Evolutionary conservation across 2,329 filamentous ascomycete genomes (phyloP), one percentile per base, ranked within the genome.

Genomic region (Colletotrichum navitas): DNA sequence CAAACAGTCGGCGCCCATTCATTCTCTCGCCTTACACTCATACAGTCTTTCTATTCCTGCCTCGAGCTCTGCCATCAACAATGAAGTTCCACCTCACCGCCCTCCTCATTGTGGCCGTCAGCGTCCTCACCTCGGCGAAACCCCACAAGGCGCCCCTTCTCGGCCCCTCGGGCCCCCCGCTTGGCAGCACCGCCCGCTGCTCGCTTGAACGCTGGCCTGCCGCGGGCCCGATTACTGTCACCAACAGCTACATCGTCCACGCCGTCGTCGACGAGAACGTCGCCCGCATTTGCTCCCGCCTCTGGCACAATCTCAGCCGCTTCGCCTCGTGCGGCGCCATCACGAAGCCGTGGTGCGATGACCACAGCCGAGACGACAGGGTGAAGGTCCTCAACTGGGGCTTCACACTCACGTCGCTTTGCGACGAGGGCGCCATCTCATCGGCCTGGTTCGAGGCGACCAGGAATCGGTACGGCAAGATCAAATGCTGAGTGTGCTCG

Each of bases 221-320:
- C 18, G 2, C 29, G 5, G 41, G 41, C 18, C 41, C 52, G 29
- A 2, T 32, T 36, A 6, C 21, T 21, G 18, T 55, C 21, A 55
- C 52, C 10, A 34, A 55, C 11, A 55, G 52, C 32, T 55, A 36
- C 18, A 12, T 6, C 1, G 21, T 55, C 10, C 14, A 4, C 1
- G 18, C 52, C 32, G 5, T 24, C 29, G 32, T 55, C 32, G 21
- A 55, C 32, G 52, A 55, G 32, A 55, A 5, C 52, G 12, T 11
- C 32, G 7, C 52, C 21, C 52, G 52, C 11, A 34, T 55, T 21
- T 55, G 52, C 29, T 21, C 29, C 32, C 52, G 52, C 10, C 52
- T 55, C 11, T 55, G 52, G 52, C 52, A 55, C 32, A 55, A 55
- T 4, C 32, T 55, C 52, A 36, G 52, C 32, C 52, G 52, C 52